Evolutionary conservation across 1,139 yeast genomes (phyloP).

Genomic region (Debaryomycetaceae sp.): DNA sequence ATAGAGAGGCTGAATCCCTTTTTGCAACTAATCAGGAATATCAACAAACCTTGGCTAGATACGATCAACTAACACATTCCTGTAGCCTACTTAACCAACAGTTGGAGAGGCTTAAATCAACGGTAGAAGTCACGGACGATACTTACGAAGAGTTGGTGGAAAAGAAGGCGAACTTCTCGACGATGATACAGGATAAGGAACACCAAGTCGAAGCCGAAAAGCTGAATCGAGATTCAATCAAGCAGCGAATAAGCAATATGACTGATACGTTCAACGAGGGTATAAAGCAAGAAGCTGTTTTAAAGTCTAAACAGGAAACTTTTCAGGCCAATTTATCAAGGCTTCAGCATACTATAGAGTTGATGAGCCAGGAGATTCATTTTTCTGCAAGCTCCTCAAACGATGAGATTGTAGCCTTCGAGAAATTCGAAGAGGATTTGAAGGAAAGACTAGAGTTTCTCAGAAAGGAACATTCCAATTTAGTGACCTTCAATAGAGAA

Average conservation of each 20-base stretch:
- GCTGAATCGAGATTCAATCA: slow-evolving; percentile 6
- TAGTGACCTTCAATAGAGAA: slow-evolving; percentile 2
- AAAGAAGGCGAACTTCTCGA: slow-evolving; percentile 53
- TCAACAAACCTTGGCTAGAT: slow-evolving; percentile 64
- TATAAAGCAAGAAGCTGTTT: slow-evolving; percentile 55
- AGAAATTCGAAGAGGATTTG: background rate
- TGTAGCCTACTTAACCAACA: slow-evolving; percentile 44
- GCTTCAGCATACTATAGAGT: slow-evolving; percentile 3
- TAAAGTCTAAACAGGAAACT: slow-evolving; percentile 44
- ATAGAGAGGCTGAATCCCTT: slow-evolving; percentile 57
- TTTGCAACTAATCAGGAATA: slow-evolving; percentile 80
- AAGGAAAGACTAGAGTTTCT: background rate
- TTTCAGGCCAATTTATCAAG: slow-evolving; percentile 15
- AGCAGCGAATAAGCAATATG: slow-evolving; percentile 15
- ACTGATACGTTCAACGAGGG: slow-evolving; percentile 38
- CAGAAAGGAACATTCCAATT: background rate
- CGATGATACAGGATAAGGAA: slow-evolving; percentile 37
- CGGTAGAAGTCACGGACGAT: slow-evolving; percentile 47
- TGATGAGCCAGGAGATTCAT: background rate
- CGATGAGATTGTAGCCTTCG: background rate
- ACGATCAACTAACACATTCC: slow-evolving; percentile 55
- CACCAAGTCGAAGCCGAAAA: slow-evolving; percentile 17
- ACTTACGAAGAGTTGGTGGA: slow-evolving; percentile 48
- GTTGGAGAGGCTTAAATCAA: slow-evolving; percentile 40
- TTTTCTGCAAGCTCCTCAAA: background rate